Conservation (phyloP, 2,329 filamentous ascomycete species). For the Cladophialophora immunda region DNA sequence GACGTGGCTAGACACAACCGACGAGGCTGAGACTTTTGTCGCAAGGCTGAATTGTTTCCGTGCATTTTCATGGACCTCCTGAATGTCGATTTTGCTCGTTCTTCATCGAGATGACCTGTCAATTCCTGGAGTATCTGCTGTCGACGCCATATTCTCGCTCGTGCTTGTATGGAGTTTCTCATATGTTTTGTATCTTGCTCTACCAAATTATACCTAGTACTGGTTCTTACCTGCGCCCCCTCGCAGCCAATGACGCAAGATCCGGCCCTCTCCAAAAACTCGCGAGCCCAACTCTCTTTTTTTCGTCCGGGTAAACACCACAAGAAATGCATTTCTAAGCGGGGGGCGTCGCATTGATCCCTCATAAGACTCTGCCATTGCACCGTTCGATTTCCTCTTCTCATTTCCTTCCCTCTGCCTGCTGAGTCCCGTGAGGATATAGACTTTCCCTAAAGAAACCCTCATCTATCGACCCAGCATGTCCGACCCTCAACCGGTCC, state of each 20-base stretch:
- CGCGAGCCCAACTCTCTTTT: background rate
- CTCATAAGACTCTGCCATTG: background rate
- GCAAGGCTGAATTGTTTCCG: background rate
- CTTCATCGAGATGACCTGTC: background rate
- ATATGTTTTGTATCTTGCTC: no score
- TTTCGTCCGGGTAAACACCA: slow-evolving; percentile 8
- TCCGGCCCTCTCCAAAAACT: background rate
- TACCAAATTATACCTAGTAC: background rate
- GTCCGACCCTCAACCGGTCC: slow-evolving; percentile 34
- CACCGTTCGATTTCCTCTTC: background rate
- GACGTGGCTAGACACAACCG: no score
- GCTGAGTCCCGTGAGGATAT: background rate
- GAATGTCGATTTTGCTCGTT: background rate
- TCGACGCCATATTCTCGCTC: background rate
- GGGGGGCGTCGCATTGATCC: slow-evolving; percentile 8
- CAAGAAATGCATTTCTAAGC: slow-evolving; percentile 27
- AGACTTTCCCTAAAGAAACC: background rate
- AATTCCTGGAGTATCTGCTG: background rate
- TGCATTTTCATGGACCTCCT: background rate
- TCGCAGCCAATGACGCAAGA: slow-evolving; percentile 16
- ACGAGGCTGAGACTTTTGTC: background rate
- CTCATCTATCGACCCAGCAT: slow-evolving; percentile 23
- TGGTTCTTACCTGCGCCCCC: background rate
- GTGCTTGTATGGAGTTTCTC: background rate
- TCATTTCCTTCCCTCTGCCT: background rate